These are phyloP conservation scores for Claviceps pazoutovae DNA, from an alignment of 2,329 filamentous ascomycete genomes.

Conservation along the genomic window DNA sequence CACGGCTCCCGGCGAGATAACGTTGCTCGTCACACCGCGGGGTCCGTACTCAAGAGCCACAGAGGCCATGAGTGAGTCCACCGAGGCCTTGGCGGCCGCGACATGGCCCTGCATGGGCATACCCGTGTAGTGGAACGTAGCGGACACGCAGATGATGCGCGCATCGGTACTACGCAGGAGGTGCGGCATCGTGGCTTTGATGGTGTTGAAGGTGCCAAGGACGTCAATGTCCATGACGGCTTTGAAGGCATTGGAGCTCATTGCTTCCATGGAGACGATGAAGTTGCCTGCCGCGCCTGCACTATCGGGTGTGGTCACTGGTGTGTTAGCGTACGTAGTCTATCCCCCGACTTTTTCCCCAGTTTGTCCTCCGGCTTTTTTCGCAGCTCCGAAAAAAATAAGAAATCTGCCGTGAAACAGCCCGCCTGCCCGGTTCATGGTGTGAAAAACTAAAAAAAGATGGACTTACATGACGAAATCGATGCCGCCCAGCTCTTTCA, in stretches of 20 bases:
- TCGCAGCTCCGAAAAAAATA: not conserved
- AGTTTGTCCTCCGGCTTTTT: not conserved
- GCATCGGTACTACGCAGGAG: constrained; percentile 63
- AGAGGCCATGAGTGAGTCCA: constrained; percentile 70
- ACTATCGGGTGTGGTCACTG: constrained; percentile 29
- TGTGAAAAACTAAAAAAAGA: too few relatives aligned
- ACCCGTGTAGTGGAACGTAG: constrained; percentile 82
- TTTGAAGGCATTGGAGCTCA: constrained; percentile 85
- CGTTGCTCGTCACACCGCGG: constrained; percentile 71
- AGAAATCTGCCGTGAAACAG: too few relatives aligned
- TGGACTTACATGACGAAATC: constrained; percentile 74
- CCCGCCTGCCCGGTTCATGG: too few relatives aligned
- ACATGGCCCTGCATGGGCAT: constrained; percentile 79
- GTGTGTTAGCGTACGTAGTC: not conserved
- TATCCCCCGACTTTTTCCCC: not conserved
- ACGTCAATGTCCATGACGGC: constrained; percentile 94
- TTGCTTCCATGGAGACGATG: constrained; percentile 66
- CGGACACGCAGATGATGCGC: constrained; percentile 79
- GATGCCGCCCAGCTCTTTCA: constrained; percentile 69
- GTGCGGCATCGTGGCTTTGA: constrained; percentile 80
- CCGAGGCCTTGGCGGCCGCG: constrained; percentile 78
- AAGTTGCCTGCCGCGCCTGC: constrained; percentile 96
- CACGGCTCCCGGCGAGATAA: constrained; percentile 80
- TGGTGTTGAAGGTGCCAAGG: constrained; percentile 82
- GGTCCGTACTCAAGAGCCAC: constrained; percentile 85